Percentiles rank a stretch among this genome's conserved stretches.
phyloP scores from a whole-genome alignment of 2,329 filamentous ascomycete genomes.

The Gliomastix tumulicola region DNA sequence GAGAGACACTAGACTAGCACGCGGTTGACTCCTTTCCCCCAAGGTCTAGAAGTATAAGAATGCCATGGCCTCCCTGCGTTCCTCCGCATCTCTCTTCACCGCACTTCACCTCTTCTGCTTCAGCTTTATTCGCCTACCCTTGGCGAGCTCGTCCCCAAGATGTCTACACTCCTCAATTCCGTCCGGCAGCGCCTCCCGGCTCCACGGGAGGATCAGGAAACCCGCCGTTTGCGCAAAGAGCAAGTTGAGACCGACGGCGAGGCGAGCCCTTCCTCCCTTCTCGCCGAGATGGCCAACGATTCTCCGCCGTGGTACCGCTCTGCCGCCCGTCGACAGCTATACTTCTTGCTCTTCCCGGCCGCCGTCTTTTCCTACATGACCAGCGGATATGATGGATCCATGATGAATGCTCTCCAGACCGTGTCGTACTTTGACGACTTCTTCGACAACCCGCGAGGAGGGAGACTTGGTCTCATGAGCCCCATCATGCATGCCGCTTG shows the following conservation, averaged over 20 bases:
- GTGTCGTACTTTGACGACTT: constrained; percentile 32
- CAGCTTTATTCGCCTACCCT: too few relatives aligned
- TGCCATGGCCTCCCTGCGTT: too few relatives aligned
- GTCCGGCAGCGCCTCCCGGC: constrained; percentile 16
- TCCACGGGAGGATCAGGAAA: constrained; percentile 13
- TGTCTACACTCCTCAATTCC: constrained; percentile 6
- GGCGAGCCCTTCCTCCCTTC: constrained; percentile 9
- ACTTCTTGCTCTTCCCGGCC: constrained; percentile 22
- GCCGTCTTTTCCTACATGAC: constrained; percentile 28
- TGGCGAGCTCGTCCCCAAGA: too few relatives aligned
- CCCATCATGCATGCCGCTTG: constrained; percentile 42
- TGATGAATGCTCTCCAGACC: constrained; percentile 42
- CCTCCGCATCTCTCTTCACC: too few relatives aligned
- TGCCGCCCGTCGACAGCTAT: constrained; percentile 17
- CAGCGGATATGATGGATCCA: constrained; percentile 40
- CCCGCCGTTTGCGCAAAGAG: constrained; percentile 8
- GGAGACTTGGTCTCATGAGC: constrained; percentile 20
- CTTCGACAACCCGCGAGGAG: constrained; percentile 22
- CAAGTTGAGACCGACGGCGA: constrained; percentile 5
- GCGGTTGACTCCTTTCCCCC: too few relatives aligned
- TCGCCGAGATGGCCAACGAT: constrained; percentile 16
- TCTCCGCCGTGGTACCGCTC: constrained; percentile 20
- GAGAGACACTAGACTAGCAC: too few relatives aligned
- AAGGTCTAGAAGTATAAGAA: too few relatives aligned
- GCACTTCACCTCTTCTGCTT: too few relatives aligned